A percentile compares a stretch with the other conserved stretches of the same genome.
These are phyloP conservation scores for Termitomyces sp. DNA, from an alignment of 768 basidiomycete genomes.

Conservation along the genomic window DNA sequence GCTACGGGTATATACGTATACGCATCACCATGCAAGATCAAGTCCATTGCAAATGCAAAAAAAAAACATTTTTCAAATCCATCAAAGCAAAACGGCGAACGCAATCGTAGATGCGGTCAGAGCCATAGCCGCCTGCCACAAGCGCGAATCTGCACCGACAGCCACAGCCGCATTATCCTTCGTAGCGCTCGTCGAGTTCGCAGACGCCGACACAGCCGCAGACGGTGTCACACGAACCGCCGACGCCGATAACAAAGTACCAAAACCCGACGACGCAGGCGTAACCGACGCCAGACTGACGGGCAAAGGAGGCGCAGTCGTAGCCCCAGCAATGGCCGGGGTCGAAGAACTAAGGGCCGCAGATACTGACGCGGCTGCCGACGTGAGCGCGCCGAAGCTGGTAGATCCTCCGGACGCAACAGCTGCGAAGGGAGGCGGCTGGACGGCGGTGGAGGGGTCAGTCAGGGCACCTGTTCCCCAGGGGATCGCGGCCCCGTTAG, in stretches of 20 bases:
- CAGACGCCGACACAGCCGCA: neutral
- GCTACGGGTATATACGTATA: conserved; percentile 2
- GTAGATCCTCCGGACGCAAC: too few relatives aligned
- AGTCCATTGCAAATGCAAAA: neutral
- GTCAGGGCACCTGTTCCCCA: conserved; percentile 67
- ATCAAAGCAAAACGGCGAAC: conserved; percentile 17
- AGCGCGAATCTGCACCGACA: conserved; percentile 12
- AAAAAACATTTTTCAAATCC: neutral
- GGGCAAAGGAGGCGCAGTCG: neutral
- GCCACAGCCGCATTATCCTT: conserved; percentile 16
- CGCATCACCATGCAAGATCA: conserved; percentile 1
- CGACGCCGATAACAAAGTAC: neutral
- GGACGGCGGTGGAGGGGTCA: conserved; percentile 36
- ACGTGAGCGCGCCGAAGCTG: neutral
- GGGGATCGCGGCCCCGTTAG: conserved; percentile 47
- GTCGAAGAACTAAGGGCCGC: neutral
- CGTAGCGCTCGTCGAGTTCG: conserved; percentile 14
- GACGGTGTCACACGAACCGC: neutral
- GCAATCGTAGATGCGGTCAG: conserved; percentile 15
- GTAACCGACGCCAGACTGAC: neutral
- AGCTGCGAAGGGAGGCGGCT: conserved; percentile 27
- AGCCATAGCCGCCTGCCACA: conserved; percentile 20
- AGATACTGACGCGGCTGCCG: neutral
- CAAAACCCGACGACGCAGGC: neutral
- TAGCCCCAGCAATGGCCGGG: neutral